phyloP scores from a whole-genome alignment of 2,329 filamentous ascomycete genomes.

The Fusarium dimerum region DNA sequence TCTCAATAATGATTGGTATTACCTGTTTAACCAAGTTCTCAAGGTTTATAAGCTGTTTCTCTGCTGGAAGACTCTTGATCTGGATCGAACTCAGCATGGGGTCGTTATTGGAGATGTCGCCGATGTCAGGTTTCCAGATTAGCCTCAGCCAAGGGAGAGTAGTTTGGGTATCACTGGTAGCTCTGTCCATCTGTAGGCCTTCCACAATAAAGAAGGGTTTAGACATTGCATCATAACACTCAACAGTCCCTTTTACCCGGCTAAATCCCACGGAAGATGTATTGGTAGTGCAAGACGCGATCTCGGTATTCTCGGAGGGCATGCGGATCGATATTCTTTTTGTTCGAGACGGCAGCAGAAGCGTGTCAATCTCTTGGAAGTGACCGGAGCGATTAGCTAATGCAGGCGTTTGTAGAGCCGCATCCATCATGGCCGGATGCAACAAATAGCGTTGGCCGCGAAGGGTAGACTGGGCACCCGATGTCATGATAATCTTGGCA shows the following conservation, averaged over 20 bases:
- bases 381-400: slow-evolving; percentile 21
- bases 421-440: slow-evolving; percentile 27
- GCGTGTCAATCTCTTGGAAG: slow-evolving; percentile 26
- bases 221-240: slow-evolving; percentile 19
- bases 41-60: slow-evolving; percentile 24
- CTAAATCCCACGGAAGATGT: slow-evolving; percentile 23
- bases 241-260: slow-evolving; percentile 19
- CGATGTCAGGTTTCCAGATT: slow-evolving; percentile 23
- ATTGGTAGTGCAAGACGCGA: slow-evolving; percentile 17
- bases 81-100: slow-evolving; percentile 21
- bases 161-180: slow-evolving; percentile 17
- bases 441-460: slow-evolving; percentile 23
- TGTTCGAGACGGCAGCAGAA: slow-evolving; percentile 22
- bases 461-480: slow-evolving; percentile 15
- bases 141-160: slow-evolving; percentile 25
- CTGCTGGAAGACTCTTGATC: slow-evolving; percentile 24
- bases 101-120: slow-evolving; percentile 23
- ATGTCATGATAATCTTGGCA: slow-evolving; percentile 23
- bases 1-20: slow-evolving; percentile 20
- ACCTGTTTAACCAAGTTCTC: slow-evolving; percentile 25
- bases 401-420: slow-evolving; percentile 24
- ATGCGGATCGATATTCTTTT: slow-evolving; percentile 25
- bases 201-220: slow-evolving; percentile 23
- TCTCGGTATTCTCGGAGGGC: slow-evolving; percentile 19
- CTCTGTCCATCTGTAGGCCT: slow-evolving; percentile 25